Base-by-base conservation (phyloP, 192 early-diverging fungal species). In the Thamnidium elegans region DNA sequence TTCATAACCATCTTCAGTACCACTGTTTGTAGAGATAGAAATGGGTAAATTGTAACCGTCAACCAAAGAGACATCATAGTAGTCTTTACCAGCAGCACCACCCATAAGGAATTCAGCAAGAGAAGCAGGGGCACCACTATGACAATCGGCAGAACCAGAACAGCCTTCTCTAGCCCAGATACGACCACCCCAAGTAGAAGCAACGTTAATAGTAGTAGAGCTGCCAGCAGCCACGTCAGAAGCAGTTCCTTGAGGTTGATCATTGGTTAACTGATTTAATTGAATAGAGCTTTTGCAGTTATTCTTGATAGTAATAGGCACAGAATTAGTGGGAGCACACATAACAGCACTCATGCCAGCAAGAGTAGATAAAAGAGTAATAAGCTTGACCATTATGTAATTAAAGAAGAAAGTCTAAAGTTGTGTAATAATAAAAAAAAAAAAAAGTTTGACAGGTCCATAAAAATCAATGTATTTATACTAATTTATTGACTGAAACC, bases 11-110 rank as follows among this genome's bases (percentile, higher is more conserved):
- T 50, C 21, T 17, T 31, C 55, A 7, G 36, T 34, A 9, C 42
- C 55, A 14, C 54, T 56, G 17, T 53, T 48, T 39, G 63, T 55
- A 60, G 58, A 15, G 46, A 71, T 71, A 15, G 54, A 21, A 30
- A 71, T 65, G n/a, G 63, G 55, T n/a, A 71, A 20, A 50, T 71
- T 71, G 50, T 36, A 71, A 11, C 69, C 69, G 39, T 71, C 69
- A 17, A 71, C 69, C 9, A 66, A 45, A 48, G 63, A 66, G 10
- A 71, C 31, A 62, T 71, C 69, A 23, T 71, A 71, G 21, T 55
- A 71, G 34, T 71, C 69, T 45, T 50, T 36, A n/a, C 21, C 44
- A 39, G 30, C 39, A 17, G 61, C 32, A 30, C 67, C 67, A 26
- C 20, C 62, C 39, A 69, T 46, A 31, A 69, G 46, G 45, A 69